phyloP scores from a whole-genome alignment of 208 protist genomes.

The Strigomonas oncopelti region DNA sequence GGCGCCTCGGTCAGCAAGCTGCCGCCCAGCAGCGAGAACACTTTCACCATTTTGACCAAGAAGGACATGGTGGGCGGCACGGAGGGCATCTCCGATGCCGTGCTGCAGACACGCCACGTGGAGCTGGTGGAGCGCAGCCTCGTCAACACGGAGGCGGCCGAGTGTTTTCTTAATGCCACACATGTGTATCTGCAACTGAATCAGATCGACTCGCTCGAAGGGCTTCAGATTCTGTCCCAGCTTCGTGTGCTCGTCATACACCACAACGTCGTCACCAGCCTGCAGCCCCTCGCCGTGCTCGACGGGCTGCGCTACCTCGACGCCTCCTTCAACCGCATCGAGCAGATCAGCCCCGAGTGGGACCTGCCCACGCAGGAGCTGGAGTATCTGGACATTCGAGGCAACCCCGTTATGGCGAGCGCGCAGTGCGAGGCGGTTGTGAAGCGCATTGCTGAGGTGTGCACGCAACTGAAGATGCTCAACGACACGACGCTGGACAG shows the following conservation, averaged over 20 bases:
- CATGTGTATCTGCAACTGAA: constrained; percentile 84
- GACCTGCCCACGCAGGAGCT: constrained; percentile 53
- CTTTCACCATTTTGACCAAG: constrained; percentile 33
- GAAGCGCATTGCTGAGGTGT: constrained; percentile 19
- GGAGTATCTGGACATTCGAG: constrained; percentile 48
- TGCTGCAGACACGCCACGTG: constrained; percentile 45
- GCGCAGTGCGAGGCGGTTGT: background rate
- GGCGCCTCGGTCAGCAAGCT: background rate
- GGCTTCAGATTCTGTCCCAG: constrained; percentile 53
- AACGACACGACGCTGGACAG: constrained; percentile 30
- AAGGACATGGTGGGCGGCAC: constrained; percentile 43
- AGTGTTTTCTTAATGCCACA: constrained; percentile 72
- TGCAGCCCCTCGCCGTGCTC: constrained; percentile 45
- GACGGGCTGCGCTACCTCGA: constrained; percentile 59
- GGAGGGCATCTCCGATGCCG: constrained; percentile 59
- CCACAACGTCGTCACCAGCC: constrained; percentile 59
- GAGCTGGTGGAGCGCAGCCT: constrained; percentile 45
- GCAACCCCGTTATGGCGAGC: constrained; percentile 45
- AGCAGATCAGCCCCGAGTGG: constrained; percentile 17
- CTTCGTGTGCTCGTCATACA: constrained; percentile 69
- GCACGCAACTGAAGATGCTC: constrained; percentile 37
- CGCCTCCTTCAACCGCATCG: constrained; percentile 50
- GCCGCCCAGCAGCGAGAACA: background rate
- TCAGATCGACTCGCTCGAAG: constrained; percentile 41
- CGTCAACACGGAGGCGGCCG: constrained; percentile 26